Conservation (phyloP, 768 basidiomycete species). For the Pleurotus cornucopiae region DNA sequence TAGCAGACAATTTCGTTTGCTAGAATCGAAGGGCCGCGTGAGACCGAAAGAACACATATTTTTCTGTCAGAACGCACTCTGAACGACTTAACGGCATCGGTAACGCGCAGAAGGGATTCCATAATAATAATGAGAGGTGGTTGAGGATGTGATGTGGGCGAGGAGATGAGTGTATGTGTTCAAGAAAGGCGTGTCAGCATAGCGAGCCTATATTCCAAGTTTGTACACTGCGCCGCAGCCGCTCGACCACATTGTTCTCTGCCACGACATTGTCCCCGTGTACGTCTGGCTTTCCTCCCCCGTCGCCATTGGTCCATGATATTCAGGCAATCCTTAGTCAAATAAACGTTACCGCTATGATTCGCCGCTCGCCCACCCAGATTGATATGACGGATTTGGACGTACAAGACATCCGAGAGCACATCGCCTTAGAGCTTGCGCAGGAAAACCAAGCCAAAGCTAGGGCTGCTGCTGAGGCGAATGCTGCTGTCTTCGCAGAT, state of each 20-base stretch:
- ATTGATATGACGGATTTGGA: constrained; percentile 75
- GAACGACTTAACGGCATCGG: constrained; percentile 65
- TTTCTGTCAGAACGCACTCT: constrained; percentile 41
- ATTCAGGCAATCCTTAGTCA: no score
- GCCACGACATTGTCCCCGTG: constrained; percentile 6
- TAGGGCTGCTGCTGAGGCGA: background rate
- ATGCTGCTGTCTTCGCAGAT: constrained; percentile 1
- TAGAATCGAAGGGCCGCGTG: constrained; percentile 20
- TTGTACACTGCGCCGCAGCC: constrained; percentile 11
- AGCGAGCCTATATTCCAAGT: background rate
- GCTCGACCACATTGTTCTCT: constrained; percentile 13
- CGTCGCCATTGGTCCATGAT: no score
- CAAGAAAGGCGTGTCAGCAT: background rate
- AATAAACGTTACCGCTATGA: constrained; percentile 37
- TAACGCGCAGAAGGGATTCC: constrained; percentile 63
- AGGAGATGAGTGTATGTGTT: constrained; percentile 6
- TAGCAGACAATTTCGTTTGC: constrained; percentile 76
- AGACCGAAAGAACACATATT: no score
- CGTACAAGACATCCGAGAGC: constrained; percentile 72
- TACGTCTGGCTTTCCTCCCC: background rate
- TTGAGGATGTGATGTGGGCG: constrained; percentile 10
- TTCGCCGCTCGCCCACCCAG: constrained; percentile 71
- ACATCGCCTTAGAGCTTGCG: constrained; percentile 45
- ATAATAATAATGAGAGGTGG: constrained; percentile 31
- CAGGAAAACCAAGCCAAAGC: constrained; percentile 18